A percentile compares a stretch with the other conserved stretches of the same genome.
Conservation (phyloP, 176 grass and related monocot species). For the Tillandsia leiboldiana region DNA sequence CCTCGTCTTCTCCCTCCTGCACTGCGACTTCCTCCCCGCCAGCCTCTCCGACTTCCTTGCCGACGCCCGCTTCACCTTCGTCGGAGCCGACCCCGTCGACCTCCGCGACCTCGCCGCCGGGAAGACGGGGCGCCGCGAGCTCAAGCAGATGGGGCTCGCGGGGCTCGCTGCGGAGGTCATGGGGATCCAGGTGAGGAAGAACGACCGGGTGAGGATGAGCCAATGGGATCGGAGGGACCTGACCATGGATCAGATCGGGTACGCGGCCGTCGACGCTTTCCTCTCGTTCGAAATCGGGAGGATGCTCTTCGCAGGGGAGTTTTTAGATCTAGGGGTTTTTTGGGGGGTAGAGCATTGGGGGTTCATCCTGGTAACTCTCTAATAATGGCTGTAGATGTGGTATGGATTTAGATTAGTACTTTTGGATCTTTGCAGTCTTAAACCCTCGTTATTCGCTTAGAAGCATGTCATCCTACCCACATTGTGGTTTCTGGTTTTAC, state of each 20-base stretch:
- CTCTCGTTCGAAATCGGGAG: slow-evolving; percentile 39
- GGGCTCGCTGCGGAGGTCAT: slow-evolving; percentile 23
- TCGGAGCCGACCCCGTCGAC: slow-evolving; percentile 27
- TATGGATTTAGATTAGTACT: no score
- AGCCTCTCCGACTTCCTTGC: slow-evolving; percentile 23
- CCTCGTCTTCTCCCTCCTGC: slow-evolving; percentile 43
- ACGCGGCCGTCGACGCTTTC: slow-evolving; percentile 52
- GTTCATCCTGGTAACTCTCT: background rate
- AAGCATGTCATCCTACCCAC: no score
- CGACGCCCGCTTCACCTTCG: slow-evolving; percentile 24
- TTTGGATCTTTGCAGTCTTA: no score
- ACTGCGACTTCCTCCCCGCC: slow-evolving; percentile 19
- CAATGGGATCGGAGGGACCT: slow-evolving; percentile 26
- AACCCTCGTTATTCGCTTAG: no score
- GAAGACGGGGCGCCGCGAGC: slow-evolving; percentile 10
- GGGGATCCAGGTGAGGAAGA: slow-evolving; percentile 26
- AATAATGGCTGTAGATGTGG: background rate
- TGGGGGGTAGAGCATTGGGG: background rate
- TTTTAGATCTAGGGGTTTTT: background rate
- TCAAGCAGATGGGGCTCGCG: slow-evolving; percentile 24
- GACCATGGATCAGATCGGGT: slow-evolving; percentile 19
- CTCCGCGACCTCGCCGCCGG: slow-evolving; percentile 15
- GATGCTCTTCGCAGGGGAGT: slow-evolving; percentile 21
- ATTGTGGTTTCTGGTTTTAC: no score
- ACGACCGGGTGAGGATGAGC: slow-evolving; percentile 19